These are phyloP conservation scores for Jatropha multifida DNA, from an alignment of 441 rosid genomes.

Conservation along the genomic window DNA sequence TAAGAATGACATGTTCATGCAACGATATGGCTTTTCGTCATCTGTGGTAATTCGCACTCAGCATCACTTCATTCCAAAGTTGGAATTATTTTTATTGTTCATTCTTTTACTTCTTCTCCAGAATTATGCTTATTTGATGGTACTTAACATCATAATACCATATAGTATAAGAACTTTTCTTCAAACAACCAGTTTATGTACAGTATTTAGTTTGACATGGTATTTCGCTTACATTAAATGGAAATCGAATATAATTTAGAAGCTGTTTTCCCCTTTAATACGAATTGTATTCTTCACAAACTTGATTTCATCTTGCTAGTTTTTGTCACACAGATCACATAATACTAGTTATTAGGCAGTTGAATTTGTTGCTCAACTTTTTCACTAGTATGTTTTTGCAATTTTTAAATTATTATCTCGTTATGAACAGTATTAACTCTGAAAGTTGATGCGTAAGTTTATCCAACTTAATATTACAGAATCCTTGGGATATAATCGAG, in stretches of 20 bases:
- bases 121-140: neutral
- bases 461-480: constrained; percentile 46
- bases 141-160: neutral
- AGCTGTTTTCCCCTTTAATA: neutral
- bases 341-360: neutral
- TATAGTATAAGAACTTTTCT: neutral
- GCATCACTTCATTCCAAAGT: constrained; percentile 1
- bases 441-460: neutral
- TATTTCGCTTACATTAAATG: neutral
- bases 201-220: neutral
- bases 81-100: neutral
- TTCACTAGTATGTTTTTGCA: neutral
- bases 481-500: constrained; percentile 78
- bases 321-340: neutral
- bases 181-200: no score
- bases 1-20: constrained; percentile 64
- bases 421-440: neutral
- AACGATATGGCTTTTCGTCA: constrained; percentile 92
- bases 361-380: neutral
- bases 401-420: neutral
- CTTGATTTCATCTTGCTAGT: neutral
- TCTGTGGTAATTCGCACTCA: constrained; percentile 57
- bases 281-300: neutral
- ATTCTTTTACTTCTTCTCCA: neutral
- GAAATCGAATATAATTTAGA: neutral